Percentiles rank a stretch among this genome's conserved stretches.
phyloP scores from a whole-genome alignment of 164 flowering plant species.

The Warburgia ugandensis region DNA sequence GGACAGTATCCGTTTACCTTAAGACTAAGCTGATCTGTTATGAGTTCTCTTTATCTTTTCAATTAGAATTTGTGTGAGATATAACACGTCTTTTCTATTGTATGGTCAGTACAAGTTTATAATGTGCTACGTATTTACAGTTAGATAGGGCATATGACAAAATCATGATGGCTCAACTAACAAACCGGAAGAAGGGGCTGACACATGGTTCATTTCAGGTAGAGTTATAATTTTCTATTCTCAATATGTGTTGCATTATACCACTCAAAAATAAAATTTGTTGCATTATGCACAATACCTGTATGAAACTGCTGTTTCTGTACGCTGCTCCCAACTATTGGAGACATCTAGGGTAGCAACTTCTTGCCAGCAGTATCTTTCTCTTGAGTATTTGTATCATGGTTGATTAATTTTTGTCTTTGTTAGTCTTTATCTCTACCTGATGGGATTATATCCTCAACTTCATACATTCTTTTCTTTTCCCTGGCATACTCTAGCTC shows the following conservation, averaged over 20 bases:
- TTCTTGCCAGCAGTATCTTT: too few species aligned
- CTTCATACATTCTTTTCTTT: too few species aligned
- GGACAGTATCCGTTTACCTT: background rate
- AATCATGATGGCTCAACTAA: constrained; percentile 79
- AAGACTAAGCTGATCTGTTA: background rate
- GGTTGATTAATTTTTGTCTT: too few species aligned
- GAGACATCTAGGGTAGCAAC: too few species aligned
- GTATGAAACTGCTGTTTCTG: too few species aligned
- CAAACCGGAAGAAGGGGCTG: constrained; percentile 75
- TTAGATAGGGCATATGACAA: constrained; percentile 92
- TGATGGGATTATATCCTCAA: too few species aligned
- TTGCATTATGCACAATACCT: background rate
- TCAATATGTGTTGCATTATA: background rate
- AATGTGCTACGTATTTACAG: constrained; percentile 28
- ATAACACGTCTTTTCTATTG: background rate
- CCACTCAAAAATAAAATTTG: too few species aligned
- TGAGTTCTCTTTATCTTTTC: background rate
- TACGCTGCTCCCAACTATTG: too few species aligned
- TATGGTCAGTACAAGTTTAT: background rate
- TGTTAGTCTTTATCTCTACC: too few species aligned
- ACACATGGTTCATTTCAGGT: constrained; percentile 87
- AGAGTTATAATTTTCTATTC: constrained; percentile 3
- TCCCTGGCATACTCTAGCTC: too few species aligned
- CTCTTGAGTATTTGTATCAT: too few species aligned
- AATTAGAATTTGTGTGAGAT: background rate